Evolutionary conservation across 306 rosid species (phyloP), one percentile per base, ranked within the genome.

Genomic region (Trichosanthes truncata): DNA sequence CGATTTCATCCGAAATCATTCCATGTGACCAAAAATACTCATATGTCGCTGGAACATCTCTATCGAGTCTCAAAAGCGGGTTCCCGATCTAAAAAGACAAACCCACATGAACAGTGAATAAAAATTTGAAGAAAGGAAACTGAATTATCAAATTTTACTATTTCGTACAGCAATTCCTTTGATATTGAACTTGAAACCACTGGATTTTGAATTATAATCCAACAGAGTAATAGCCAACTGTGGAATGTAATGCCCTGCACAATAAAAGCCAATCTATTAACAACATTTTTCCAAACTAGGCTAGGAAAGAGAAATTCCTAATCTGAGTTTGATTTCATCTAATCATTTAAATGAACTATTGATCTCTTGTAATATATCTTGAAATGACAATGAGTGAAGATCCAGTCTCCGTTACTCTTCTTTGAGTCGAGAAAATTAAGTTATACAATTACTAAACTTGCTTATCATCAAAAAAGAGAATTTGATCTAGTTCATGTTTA

Each of bases 1-100:
- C 92, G 51, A 91, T 21, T 89, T 94, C 98, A 82, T 94, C 98
- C 0, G 98, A 94, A 81, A 94, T 87, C 98, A 94, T 88, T 82
- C 98, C 97, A 15, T 94, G 98, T 0, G 98, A 94, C 98, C 98
- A 94, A 62, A 88, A 92, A 78, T 62, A 92, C 84, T 94, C 98
- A 25, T 94, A 94, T 18, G 88, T 85, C 77, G 97, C 91, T 33
- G 87, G 89, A 81, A 69, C 1, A 83, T 94, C 98, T 73, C 89
- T 91, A 36, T 89, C 92, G 21, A 91, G 89, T 79, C 79, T 88
- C 66, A 94, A 85, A 49, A 94, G 93, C 18, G 98, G 98, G 77
- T 94, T 94, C 82, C 98, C 98, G 76, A 94, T 91, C 98, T 94
- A 83, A 29, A 45, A 3, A 46, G 21, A 7, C 23, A 49, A 72